These are phyloP conservation scores for Dichotomopilus funicola DNA, from an alignment of 2,329 filamentous ascomycete genomes.

Conservation along the genomic window DNA sequence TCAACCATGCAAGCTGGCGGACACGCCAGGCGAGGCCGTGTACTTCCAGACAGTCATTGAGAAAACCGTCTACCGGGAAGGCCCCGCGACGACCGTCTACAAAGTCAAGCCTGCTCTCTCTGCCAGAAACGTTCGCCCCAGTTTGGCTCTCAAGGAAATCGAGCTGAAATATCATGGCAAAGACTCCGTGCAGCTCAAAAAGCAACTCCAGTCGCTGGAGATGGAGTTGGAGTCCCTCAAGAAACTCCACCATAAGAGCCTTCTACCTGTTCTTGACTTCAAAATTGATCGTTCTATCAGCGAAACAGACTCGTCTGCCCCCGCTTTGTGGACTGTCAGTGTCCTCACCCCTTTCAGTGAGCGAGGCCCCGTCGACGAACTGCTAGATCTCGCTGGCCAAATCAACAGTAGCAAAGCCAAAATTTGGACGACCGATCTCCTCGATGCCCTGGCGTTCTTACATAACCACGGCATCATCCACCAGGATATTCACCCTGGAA, in stretches of 20 bases:
- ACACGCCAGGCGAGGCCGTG: constrained; percentile 56
- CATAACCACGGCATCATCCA: constrained; percentile 81
- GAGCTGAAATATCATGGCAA: constrained; percentile 51
- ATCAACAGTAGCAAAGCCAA: constrained; percentile 70
- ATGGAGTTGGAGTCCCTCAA: constrained; percentile 69
- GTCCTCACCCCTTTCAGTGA: constrained; percentile 71
- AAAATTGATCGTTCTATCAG: constrained; percentile 56
- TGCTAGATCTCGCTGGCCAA: constrained; percentile 71
- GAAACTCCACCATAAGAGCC: constrained; percentile 65
- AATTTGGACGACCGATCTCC: constrained; percentile 83
- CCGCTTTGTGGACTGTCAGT: constrained; percentile 61
- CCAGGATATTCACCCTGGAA: constrained; percentile 71
- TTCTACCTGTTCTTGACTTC: constrained; percentile 76
- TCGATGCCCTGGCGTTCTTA: constrained; percentile 82
- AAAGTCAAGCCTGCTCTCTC: constrained; percentile 63
- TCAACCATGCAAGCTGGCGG: constrained; percentile 56
- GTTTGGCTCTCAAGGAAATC: constrained; percentile 69
- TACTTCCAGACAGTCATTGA: constrained; percentile 66
- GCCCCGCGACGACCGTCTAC: constrained; percentile 61
- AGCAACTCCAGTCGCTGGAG: constrained; percentile 70
- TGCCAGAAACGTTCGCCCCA: constrained; percentile 49
- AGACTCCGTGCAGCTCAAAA: constrained; percentile 61
- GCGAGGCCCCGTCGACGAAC: constrained; percentile 74
- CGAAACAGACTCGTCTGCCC: constrained; percentile 22
- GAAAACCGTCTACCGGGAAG: constrained; percentile 58